Evolutionary conservation across 768 basidiomycete genomes (phyloP).

Genomic region (Grammothele lineata): DNA sequence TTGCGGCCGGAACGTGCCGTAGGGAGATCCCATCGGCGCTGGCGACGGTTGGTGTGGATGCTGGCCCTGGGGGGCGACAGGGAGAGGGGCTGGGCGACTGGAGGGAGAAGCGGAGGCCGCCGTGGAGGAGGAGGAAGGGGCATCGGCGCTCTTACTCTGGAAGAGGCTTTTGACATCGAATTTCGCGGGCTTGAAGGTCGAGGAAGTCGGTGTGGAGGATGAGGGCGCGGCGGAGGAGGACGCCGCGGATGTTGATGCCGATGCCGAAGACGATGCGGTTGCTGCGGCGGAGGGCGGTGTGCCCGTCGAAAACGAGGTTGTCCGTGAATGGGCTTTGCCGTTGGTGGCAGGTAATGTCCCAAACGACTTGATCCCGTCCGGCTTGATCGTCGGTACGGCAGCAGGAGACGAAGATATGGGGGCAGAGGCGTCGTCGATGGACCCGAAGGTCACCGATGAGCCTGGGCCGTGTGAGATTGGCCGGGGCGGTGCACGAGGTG

Average conservation of each 20-base stretch:
- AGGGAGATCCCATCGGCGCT: conserved; percentile 42
- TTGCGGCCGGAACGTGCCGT: conserved; percentile 38
- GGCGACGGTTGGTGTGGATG: conserved; percentile 26
- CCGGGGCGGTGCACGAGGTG: conserved; percentile 5
- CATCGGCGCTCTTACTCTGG: conserved; percentile 38
- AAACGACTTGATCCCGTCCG: conserved; percentile 76
- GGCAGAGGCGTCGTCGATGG: conserved; percentile 76
- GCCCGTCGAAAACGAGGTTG: conserved; percentile 34
- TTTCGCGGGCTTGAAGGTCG: conserved; percentile 30
- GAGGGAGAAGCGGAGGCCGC: conserved; percentile 54
- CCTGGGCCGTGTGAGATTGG: conserved; percentile 31
- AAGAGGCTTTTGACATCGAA: conserved; percentile 60
- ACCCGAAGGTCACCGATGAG: conserved; percentile 81
- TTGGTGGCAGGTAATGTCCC: conserved; percentile 70
- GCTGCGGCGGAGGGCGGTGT: conserved; percentile 20
- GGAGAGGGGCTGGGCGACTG: conserved; percentile 48
- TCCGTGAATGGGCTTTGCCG: conserved; percentile 40
- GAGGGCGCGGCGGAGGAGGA: conserved; percentile 22
- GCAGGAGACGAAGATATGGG: conserved; percentile 83
- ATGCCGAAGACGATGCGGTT: conserved; percentile 26
- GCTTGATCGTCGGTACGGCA: conserved; percentile 55
- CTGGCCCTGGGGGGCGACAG: conserved; percentile 35
- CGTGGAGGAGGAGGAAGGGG: conserved; percentile 19
- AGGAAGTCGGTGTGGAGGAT: conserved; percentile 33
- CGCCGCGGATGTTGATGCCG: conserved; percentile 27